Base-by-base conservation (phyloP, 1,139 yeast species). In the Nakaseomyces glabratus region DNA sequence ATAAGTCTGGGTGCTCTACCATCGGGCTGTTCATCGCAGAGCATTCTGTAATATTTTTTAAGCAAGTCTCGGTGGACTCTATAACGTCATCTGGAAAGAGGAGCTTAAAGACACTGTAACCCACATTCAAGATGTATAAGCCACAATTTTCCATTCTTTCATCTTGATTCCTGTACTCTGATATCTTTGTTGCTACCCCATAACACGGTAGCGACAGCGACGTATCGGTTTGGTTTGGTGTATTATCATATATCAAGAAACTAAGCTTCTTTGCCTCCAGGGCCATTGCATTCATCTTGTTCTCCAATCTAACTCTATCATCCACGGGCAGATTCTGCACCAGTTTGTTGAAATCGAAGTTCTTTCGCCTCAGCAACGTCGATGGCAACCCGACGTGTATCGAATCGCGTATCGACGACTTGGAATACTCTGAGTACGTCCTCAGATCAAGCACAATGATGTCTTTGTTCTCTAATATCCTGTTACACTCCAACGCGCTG, bases 331-430 rank as follows among this genome's bases (percentile, higher is more conserved):
- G 42, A 41, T 55, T 60, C 26, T 49, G 54, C 14, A 62, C 32
- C 47, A 58, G 53, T 69, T 45, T 78, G 59, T 37, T 62, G 45
- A 82, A 61, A 12, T 71, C 70, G 49, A 78, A 82, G 39, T 72
- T 75, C 24, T 72, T 65, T 42, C 95, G 68, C 51, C 79, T 79
- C 44, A 84, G 60, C 32, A 84, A 63, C 1, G 94, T 82, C 13
- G 90, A 75, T 1, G 94, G 94, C 16, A 82, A 62, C 49, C 88
- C 79, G 22, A 82, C 68, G 51, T 80, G 80, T 29, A 79, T 61
- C 1, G 94, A 70, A 31, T 67, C 60, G n/a, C 47, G 48, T 11
- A 84, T 52, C 39, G 76, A 77, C 4, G 66, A 51, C 37, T 61
- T 63, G 20, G 71, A 62, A 53, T 62, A 80, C 35, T 77, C 82